Conservation (phyloP, 2,329 filamentous ascomycete genomes). For the Pestalotiopsis sp. region DNA sequence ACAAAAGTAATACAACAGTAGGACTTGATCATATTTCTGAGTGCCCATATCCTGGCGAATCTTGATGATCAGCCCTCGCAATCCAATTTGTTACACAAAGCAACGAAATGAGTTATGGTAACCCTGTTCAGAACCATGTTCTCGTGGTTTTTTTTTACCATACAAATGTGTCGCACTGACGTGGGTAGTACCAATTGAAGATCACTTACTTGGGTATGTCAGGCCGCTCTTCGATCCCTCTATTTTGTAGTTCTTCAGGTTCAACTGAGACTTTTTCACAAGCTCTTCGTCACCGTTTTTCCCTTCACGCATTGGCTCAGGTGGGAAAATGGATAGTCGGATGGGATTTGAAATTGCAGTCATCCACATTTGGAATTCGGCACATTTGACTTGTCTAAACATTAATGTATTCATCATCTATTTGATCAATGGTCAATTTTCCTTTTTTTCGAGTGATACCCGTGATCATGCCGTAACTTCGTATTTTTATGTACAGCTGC, state of each 20-base stretch:
- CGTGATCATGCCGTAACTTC: background rate
- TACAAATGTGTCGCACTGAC: background rate
- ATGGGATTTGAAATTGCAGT: no score
- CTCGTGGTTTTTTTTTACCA: no score
- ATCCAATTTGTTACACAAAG: no score
- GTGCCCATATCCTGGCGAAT: no score
- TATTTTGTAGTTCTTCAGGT: background rate
- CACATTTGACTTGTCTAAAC: background rate
- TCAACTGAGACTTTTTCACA: background rate
- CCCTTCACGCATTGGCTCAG: background rate
- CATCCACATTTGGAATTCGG: background rate
- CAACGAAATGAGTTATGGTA: no score
- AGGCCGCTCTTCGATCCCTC: background rate
- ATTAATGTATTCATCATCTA: background rate
- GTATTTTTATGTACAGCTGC: background rate
- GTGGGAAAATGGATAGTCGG: background rate
- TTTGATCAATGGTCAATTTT: background rate
- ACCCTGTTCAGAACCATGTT: no score
- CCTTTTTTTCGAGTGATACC: background rate
- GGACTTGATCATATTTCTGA: no score
- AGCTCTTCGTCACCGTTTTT: background rate
- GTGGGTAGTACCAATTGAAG: background rate
- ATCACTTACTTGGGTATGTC: background rate
- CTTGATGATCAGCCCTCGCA: no score
- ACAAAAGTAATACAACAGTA: no score